These are phyloP conservation scores for Rhynchospora tenuis DNA, from an alignment of 176 grass and related monocot genomes.

Conservation along the genomic window DNA sequence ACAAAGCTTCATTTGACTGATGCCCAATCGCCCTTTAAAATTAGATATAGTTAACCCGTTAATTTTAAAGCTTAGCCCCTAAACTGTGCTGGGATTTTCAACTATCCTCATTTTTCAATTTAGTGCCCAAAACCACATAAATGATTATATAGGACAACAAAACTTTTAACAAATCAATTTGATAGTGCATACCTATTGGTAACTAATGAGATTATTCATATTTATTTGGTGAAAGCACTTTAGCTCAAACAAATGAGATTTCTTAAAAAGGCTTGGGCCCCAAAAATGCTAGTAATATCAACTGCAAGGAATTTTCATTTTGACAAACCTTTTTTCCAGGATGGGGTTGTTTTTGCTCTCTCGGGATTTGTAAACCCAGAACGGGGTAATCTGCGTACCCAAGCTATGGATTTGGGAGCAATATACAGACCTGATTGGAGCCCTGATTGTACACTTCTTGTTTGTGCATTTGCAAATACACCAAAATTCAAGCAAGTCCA, in stretches of 20 bases:
- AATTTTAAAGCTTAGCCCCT: neutral
- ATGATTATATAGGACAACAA: neutral
- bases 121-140: neutral
- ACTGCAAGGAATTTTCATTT: neutral
- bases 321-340: conserved; percentile 30
- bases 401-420: conserved; percentile 84
- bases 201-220: neutral
- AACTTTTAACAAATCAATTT: neutral
- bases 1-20: neutral
- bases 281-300: neutral
- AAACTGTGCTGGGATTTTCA: neutral
- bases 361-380: conserved; percentile 92
- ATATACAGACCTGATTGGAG: conserved; percentile 79
- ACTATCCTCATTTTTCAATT: neutral
- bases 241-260: neutral
- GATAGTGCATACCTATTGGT: neutral
- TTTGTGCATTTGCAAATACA: conserved; percentile 80
- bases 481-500: conserved; percentile 84
- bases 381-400: conserved; percentile 58
- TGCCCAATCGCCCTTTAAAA: neutral
- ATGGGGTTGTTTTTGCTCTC: conserved; percentile 64
- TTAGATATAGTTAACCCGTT: neutral
- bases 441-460: conserved; percentile 76
- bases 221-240: neutral
- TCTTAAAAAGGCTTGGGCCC: neutral